Evolutionary conservation across 2,329 filamentous ascomycete genomes (phyloP), one percentile per base, ranked within the genome.

Genomic region (Fusarium falciforme): DNA sequence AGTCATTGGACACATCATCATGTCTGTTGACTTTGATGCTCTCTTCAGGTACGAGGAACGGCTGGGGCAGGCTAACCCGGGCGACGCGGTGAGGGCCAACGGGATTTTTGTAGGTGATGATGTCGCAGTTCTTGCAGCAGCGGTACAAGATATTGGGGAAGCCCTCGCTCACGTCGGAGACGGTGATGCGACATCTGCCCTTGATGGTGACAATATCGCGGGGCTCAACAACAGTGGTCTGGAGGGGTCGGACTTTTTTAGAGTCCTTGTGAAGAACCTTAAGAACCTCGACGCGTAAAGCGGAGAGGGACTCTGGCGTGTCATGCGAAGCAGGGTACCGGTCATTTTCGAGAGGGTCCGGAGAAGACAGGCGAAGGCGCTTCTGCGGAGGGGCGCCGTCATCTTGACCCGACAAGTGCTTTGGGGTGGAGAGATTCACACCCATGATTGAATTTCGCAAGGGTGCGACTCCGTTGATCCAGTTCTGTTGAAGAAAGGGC

Each of bases 401-500:
- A 49, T 83, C 81, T 65, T 84, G 83, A 55, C 80, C 78, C 44
- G 68, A 66, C 60, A 77, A 80, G 68, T 83, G 82, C 55, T 78
- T 79, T 7, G 73, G 76, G 40, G 76, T 71, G 49, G 77, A 79
- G 58, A 78, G 68, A 20, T 44, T 68, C 38, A 63, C 73, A 54
- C 85, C 85, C 85, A 87, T 87, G 68, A 79, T 77, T 65, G 80
- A 76, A 52, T 79, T 76, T 77, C 86, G 84, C 75, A 81, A 82
- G 69, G 84, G 82, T 68, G 85, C 85, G 78, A 88, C 81, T 57
- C 84, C 84, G 70, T 82, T 84, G 71, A 85, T 83, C 87, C 86
- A 89, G 78, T 87, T 88, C 79, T 88, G 85, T 74, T 88, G 86
- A 68, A 89, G 85, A 80, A 87, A 90, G 69, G 88, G 87, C 66